Evolutionary conservation across 1,284 basidiomycete species (phyloP).

Genomic region (Hymenochaete sp.): DNA sequence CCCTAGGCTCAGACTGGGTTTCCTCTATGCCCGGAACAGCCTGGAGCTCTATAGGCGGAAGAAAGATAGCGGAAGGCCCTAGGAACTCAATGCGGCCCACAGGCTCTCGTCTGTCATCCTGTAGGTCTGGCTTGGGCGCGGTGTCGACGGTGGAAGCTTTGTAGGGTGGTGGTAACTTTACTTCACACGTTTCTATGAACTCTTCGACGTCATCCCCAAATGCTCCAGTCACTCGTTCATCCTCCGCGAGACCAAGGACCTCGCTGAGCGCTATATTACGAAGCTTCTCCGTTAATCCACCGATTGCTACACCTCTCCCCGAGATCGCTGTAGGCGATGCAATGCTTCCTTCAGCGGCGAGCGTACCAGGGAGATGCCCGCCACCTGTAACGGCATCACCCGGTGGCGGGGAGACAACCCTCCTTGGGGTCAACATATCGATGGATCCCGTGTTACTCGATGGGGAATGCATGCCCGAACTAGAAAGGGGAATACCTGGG

Average conservation of each 20-base stretch:
- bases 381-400: neutral
- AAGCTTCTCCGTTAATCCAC: constrained; percentile 10
- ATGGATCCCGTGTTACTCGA: constrained; percentile 14
- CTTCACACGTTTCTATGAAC: neutral
- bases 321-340: constrained; percentile 7
- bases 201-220: constrained; percentile 11
- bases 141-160: neutral
- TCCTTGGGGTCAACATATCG: constrained; percentile 14
- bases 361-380: neutral
- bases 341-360: constrained; percentile 5
- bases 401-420: constrained; percentile 14
- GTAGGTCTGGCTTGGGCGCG: neutral
- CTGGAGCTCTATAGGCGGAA: constrained; percentile 29
- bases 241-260: constrained; percentile 6
- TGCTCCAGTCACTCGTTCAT: neutral
- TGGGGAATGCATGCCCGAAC: constrained; percentile 10
- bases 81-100: constrained; percentile 34
- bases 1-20: constrained; percentile 19
- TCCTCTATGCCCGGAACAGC: neutral
- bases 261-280: constrained; percentile 13
- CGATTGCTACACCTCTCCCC: constrained; percentile 6
- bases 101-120: neutral
- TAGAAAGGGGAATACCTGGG: constrained; percentile 7
- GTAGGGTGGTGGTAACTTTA: constrained; percentile 11
- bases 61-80: constrained; percentile 44